These are phyloP conservation scores for Beauveria varroae DNA, from an alignment of 2,329 filamentous ascomycete genomes.

Conservation along the genomic window DNA sequence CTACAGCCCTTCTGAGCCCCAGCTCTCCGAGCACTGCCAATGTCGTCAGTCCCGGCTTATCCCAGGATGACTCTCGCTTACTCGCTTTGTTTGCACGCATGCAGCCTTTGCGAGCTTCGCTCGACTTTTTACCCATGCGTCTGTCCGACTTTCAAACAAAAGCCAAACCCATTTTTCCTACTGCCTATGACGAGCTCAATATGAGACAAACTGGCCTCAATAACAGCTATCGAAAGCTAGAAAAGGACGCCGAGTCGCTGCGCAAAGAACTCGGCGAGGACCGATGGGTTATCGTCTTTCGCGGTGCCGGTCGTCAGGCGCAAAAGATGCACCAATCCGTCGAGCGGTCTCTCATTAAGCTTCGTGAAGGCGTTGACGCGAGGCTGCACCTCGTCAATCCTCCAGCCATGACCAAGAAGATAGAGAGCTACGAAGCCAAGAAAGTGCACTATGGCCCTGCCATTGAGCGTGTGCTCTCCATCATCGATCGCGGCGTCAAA, in stretches of 20 bases:
- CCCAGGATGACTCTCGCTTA: constrained; percentile 79
- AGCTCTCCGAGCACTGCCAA: constrained; percentile 45
- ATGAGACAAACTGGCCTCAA: constrained; percentile 68
- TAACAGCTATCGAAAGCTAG: constrained; percentile 77
- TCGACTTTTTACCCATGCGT: constrained; percentile 95
- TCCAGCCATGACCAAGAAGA: constrained; percentile 65
- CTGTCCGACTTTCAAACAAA: constrained; percentile 77
- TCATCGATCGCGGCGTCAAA: constrained; percentile 92
- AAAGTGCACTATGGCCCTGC: constrained; percentile 90
- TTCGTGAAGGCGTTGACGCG: constrained; percentile 71
- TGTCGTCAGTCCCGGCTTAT: constrained; percentile 43
- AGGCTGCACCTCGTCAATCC: constrained; percentile 67
- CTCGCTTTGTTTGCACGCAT: constrained; percentile 89
- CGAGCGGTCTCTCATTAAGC: constrained; percentile 74
- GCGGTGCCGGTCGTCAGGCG: constrained; percentile 83
- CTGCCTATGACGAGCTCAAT: constrained; percentile 82
- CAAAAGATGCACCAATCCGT: constrained; percentile 97
- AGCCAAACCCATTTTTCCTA: constrained; percentile 74
- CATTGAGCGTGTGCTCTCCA: constrained; percentile 81
- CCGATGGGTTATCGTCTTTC: constrained; percentile 91
- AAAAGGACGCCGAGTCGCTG: constrained; percentile 82
- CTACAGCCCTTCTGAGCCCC: constrained; percentile 55
- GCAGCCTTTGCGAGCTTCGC: constrained; percentile 84
- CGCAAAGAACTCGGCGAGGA: constrained; percentile 90
- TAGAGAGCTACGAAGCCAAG: constrained; percentile 92